phyloP scores from a whole-genome alignment of 192 early-diverging fungal species.

The Entrophospora sp. region DNA sequence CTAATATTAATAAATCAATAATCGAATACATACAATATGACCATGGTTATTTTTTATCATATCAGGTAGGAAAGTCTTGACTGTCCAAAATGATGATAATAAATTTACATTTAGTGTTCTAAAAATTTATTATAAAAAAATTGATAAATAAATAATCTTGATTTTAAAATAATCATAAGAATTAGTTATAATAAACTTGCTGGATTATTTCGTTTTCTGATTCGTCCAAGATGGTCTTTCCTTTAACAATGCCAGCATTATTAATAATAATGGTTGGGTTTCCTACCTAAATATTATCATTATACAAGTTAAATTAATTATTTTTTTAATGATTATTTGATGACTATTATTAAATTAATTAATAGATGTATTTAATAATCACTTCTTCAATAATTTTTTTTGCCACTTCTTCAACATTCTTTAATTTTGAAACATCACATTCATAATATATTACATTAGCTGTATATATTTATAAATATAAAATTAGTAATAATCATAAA shows the following conservation, averaged over 20 bases:
- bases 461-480: constrained; percentile 1
- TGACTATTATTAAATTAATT: not conserved
- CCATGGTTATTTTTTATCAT: constrained; percentile 67
- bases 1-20: too few species aligned
- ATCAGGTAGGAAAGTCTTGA: constrained; percentile 64
- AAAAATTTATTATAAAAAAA: not conserved
- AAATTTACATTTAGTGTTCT: constrained; percentile 65
- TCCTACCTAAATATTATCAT: constrained; percentile 38
- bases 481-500: not conserved
- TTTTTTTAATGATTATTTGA: not conserved
- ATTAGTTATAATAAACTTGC: constrained; percentile 19
- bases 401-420: constrained; percentile 38
- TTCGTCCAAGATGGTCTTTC: constrained; percentile 54
- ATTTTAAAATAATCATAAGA: too few species aligned
- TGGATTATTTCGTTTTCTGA: constrained; percentile 51
- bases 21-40: constrained; percentile 65
- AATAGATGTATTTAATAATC: not conserved
- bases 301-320: too few species aligned
- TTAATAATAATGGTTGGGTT: constrained; percentile 73
- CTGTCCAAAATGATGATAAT: constrained; percentile 64
- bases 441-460: constrained; percentile 36
- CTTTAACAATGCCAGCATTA: constrained; percentile 69
- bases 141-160: too few species aligned
- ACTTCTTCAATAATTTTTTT: constrained; percentile 37
- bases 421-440: constrained; percentile 53